Evolutionary conservation across 148 eudicot species (phyloP).

Genomic region (Arctostaphylos glauca): DNA sequence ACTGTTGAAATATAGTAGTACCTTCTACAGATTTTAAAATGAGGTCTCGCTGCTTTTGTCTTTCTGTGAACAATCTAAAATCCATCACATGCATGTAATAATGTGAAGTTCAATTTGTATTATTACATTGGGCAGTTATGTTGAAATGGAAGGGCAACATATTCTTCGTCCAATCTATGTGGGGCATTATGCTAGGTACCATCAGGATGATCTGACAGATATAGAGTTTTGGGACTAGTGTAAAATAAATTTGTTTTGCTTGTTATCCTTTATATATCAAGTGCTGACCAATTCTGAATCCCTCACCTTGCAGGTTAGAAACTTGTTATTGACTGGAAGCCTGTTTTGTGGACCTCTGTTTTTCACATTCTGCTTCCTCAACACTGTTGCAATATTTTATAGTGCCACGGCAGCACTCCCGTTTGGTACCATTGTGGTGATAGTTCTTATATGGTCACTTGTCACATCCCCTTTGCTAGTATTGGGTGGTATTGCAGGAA

Average conservation of each 20-base stretch:
- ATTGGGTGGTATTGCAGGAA: conserved; percentile 47
- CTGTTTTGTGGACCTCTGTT: conserved; percentile 39
- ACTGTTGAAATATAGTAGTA: not conserved
- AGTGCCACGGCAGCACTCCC: conserved; percentile 49
- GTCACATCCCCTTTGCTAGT: conserved; percentile 50
- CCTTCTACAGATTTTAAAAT: not conserved
- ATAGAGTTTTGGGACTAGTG: not conserved
- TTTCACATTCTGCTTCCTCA: conserved; percentile 38
- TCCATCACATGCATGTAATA: not conserved
- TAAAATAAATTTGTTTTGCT: not conserved
- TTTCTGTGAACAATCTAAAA: not conserved
- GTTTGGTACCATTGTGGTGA: conserved; percentile 46
- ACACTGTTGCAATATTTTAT: conserved; percentile 38
- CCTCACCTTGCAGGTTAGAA: conserved; percentile 34
- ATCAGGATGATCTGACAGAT: not conserved
- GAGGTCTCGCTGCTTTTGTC: no score
- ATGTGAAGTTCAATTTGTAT: not conserved
- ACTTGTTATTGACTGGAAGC: conserved; percentile 39
- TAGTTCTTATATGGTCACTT: conserved; percentile 38
- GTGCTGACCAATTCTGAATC: conserved; percentile 11
- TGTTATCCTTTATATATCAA: not conserved
- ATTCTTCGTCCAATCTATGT: conserved; percentile 4
- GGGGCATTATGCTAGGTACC: not conserved
- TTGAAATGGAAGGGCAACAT: not conserved
- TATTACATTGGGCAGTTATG: not conserved